Evolutionary conservation across 257 asterid genomes (phyloP).

Genomic region (Linaria vulgaris): DNA sequence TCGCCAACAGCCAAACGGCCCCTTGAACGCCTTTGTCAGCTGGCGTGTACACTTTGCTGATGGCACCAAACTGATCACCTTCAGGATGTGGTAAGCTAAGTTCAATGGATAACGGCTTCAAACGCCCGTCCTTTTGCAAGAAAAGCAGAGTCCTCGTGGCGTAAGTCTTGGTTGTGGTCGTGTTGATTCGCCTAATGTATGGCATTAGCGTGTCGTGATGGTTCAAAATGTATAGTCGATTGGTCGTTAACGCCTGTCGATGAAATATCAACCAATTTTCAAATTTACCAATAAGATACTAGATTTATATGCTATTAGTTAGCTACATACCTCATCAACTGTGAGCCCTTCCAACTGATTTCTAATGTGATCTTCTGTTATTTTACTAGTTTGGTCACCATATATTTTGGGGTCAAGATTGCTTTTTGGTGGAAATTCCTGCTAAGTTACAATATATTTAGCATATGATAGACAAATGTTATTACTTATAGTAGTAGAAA

Average conservation of each 20-base stretch:
- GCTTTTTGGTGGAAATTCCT: constrained; percentile 60
- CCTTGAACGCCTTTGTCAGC: constrained; percentile 36
- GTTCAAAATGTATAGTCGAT: constrained; percentile 42
- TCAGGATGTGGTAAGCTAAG: constrained; percentile 53
- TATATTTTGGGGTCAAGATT: constrained; percentile 44
- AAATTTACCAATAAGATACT: too few species aligned
- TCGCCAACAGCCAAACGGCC: constrained; percentile 52
- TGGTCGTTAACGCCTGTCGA: constrained; percentile 40
- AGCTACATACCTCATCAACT: constrained; percentile 37
- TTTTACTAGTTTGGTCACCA: constrained; percentile 48
- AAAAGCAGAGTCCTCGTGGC: constrained; percentile 58
- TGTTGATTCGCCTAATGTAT: constrained; percentile 49
- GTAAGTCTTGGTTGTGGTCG: constrained; percentile 46
- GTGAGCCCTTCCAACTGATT: constrained; percentile 41
- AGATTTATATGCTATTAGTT: too few species aligned
- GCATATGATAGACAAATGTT: not conserved
- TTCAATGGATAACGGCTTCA: constrained; percentile 54
- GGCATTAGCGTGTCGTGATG: constrained; percentile 65
- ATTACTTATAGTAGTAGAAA: too few species aligned
- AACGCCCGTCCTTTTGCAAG: constrained; percentile 39
- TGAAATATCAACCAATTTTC: not conserved
- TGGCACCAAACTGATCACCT: constrained; percentile 40
- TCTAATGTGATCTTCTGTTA: constrained; percentile 38
- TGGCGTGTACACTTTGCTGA: constrained; percentile 50
- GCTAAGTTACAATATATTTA: constrained; percentile 15